A percentile compares a stretch with the other conserved stretches of the same genome.
phyloP scores from a whole-genome alignment of 331 rosid species.

The Rhamnella rubrinervis region DNA sequence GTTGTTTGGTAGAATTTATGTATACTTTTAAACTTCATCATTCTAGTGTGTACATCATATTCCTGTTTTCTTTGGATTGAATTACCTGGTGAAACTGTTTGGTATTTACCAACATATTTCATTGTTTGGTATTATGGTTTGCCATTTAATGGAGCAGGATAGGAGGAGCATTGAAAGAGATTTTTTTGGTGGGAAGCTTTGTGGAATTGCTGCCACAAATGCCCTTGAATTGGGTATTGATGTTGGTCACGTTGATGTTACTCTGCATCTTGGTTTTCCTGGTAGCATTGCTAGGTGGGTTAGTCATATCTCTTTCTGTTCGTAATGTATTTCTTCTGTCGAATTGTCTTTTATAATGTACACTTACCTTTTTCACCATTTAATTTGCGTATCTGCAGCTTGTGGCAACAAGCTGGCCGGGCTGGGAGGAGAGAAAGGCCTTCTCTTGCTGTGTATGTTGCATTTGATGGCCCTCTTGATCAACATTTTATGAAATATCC shows the following conservation, averaged over 20 bases:
- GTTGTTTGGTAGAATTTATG: not conserved
- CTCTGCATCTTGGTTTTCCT: slow-evolving; percentile 97
- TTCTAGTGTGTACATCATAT: not conserved
- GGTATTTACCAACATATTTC: slow-evolving; percentile 10
- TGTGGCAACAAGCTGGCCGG: slow-evolving; percentile 99
- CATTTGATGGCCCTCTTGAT: slow-evolving; percentile 91
- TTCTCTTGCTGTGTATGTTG: slow-evolving; percentile 90
- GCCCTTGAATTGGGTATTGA: slow-evolving; percentile 99
- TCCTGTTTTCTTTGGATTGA: not conserved
- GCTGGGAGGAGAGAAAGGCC: slow-evolving; percentile 89
- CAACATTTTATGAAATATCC: slow-evolving; percentile 90
- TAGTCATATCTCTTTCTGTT: slow-evolving; percentile 4
- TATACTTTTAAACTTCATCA: not conserved
- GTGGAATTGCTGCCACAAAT: slow-evolving; percentile 96
- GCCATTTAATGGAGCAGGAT: slow-evolving; percentile 46
- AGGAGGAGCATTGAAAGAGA: slow-evolving; percentile 86
- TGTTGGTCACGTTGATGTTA: slow-evolving; percentile 91
- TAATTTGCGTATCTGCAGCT: slow-evolving; percentile 39
- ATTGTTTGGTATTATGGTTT: slow-evolving; percentile 16
- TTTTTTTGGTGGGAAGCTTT: slow-evolving; percentile 76
- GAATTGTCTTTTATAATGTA: slow-evolving; percentile 23
- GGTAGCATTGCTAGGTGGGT: slow-evolving; percentile 87
- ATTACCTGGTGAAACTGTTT: slow-evolving; percentile 7
- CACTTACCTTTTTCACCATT: slow-evolving; percentile 4
- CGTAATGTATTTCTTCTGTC: slow-evolving; percentile 13